Conservation (phyloP, 331 rosid species). For the Acacia concinna region DNA sequence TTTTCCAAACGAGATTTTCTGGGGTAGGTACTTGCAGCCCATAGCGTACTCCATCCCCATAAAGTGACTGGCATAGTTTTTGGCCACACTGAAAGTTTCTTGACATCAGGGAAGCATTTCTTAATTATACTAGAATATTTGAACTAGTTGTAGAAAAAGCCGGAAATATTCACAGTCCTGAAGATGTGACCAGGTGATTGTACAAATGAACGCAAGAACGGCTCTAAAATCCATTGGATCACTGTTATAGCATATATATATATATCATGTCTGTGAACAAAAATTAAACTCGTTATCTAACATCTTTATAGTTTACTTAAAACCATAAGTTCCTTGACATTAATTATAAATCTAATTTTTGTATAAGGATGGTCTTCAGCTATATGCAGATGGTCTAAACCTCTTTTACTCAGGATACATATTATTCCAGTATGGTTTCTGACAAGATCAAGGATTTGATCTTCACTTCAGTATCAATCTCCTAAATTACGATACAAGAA, state of each 20-base stretch:
- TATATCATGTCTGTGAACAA: neutral
- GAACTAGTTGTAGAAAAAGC: neutral
- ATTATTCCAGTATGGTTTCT: neutral
- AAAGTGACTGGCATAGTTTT: neutral
- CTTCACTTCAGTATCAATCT: neutral
- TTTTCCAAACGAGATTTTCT: neutral
- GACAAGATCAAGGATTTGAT: slow-evolving; percentile 14
- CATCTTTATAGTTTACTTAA: neutral
- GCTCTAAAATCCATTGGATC: neutral
- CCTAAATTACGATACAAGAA: neutral
- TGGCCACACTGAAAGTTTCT: neutral
- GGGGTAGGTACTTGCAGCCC: neutral
- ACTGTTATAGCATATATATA: neutral
- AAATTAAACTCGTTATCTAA: neutral
- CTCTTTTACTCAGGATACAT: neutral
- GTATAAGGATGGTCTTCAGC: slow-evolving; percentile 2
- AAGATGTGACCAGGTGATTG: neutral
- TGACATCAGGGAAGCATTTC: neutral
- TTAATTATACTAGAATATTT: neutral
- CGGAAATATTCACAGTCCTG: neutral
- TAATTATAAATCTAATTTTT: neutral
- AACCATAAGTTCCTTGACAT: neutral
- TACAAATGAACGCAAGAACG: neutral
- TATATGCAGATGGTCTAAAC: neutral
- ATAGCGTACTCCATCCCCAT: neutral